Conservation (phyloP, 345 rosid species). For the Excoecaria agallocha region DNA sequence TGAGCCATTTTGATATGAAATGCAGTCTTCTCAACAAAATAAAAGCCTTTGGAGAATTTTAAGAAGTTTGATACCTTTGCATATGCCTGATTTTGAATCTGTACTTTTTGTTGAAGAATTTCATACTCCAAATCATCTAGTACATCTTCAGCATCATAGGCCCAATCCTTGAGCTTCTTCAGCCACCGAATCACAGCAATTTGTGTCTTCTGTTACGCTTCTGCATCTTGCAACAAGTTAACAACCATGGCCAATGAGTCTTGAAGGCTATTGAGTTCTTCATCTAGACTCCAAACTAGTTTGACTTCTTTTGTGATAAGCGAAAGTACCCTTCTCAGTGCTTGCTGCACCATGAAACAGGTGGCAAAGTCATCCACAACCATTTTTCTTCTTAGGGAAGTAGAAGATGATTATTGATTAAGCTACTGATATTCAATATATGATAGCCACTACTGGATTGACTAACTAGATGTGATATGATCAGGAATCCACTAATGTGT, state of each 20-base stretch:
- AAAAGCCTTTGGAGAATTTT: neutral
- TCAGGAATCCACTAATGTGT: no score
- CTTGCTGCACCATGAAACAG: neutral
- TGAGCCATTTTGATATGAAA: neutral
- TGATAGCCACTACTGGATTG: no score
- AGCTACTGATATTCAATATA: no score
- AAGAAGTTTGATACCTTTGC: no score
- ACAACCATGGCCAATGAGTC: neutral
- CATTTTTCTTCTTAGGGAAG: no score
- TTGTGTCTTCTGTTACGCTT: neutral
- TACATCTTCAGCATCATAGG: no score
- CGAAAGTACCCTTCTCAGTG: neutral
- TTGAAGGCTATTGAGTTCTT: neutral
- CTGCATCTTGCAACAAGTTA: neutral
- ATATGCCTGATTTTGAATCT: no score
- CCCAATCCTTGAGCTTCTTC: neutral
- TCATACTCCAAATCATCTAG: conserved; percentile 7
- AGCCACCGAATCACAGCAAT: neutral
- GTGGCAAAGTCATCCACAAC: neutral
- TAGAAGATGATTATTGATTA: no score
- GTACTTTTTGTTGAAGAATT: neutral
- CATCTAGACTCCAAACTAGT: neutral
- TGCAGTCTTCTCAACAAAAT: neutral
- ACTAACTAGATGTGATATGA: no score
- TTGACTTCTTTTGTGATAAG: neutral